phyloP scores from a whole-genome alignment of 192 early-diverging fungal genomes.

The Backusella morwellensis region DNA sequence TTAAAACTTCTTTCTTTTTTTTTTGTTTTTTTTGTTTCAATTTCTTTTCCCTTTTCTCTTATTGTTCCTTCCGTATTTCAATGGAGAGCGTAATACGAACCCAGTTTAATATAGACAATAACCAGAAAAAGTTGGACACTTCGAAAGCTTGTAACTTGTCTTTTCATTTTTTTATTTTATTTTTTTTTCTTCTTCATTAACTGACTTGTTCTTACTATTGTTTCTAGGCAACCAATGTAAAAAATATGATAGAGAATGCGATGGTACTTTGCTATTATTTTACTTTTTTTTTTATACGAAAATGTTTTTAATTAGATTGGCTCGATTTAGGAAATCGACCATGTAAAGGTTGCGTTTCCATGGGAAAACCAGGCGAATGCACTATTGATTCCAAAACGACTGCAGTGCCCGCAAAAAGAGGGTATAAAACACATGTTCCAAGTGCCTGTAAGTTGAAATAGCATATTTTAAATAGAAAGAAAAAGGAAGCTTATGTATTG shows the following conservation, averaged over 20 bases:
- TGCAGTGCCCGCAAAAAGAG: constrained; percentile 35
- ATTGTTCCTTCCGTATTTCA: not conserved
- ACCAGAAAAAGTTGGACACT: not conserved
- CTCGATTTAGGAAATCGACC: not conserved
- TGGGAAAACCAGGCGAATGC: not conserved
- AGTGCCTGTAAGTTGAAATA: constrained; percentile 66
- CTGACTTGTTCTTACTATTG: not conserved
- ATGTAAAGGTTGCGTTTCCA: not conserved
- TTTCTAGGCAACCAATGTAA: constrained; percentile 9
- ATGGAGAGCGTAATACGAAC: not conserved
- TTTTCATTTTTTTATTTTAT: not conserved
- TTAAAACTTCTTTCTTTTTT: not conserved
- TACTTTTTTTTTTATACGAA: not conserved
- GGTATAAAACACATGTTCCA: constrained; percentile 72
- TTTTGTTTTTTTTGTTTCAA: not conserved
- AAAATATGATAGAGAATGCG: not conserved
- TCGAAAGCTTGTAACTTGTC: not conserved
- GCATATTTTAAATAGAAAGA: not conserved
- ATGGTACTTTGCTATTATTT: not conserved
- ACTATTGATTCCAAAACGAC: not conserved
- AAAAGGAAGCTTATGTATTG: not conserved
- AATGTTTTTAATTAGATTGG: not conserved
- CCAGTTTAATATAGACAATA: not conserved
- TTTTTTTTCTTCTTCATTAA: not conserved
- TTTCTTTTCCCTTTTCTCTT: not conserved